These are phyloP conservation scores for bread wheat (Triticum aestivum) DNA, from an alignment of 176 grass and related monocot species.

Conservation along the genomic window DNA sequence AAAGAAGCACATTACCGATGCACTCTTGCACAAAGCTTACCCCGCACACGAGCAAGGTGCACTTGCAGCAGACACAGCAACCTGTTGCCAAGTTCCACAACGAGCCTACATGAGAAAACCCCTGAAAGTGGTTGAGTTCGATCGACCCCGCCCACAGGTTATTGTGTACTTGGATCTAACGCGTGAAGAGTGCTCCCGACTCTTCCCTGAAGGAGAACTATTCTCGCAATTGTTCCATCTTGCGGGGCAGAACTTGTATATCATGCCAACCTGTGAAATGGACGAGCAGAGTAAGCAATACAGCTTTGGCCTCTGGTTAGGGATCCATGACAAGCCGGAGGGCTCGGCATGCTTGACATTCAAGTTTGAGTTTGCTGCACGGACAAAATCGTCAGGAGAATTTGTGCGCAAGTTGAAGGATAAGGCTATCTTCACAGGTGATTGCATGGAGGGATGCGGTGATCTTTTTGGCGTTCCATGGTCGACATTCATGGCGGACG, in stretches of 20 bases:
- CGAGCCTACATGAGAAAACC: slow-evolving; percentile 72
- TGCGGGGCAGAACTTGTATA: slow-evolving; percentile 71
- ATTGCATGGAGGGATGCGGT: slow-evolving; percentile 56
- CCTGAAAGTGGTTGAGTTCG: slow-evolving; percentile 80
- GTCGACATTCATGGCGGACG: slow-evolving; percentile 65
- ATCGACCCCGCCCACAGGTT: slow-evolving; percentile 54
- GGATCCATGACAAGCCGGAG: background rate
- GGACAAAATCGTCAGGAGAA: slow-evolving; percentile 47
- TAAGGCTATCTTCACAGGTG: slow-evolving; percentile 45
- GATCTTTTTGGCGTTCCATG: slow-evolving; percentile 82
- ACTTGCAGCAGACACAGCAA: slow-evolving; percentile 40
- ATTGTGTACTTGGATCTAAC: slow-evolving; percentile 77
- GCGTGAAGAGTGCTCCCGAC: slow-evolving; percentile 61
- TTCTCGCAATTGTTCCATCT: slow-evolving; percentile 73
- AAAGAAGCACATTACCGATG: slow-evolving; percentile 62
- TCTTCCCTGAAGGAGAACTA: slow-evolving; percentile 64
- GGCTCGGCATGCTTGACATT: slow-evolving; percentile 8
- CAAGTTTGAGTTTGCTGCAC: slow-evolving; percentile 75
- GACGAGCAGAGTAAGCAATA: slow-evolving; percentile 51
- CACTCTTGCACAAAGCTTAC: slow-evolving; percentile 68
- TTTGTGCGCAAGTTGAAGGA: slow-evolving; percentile 56
- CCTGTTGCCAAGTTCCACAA: slow-evolving; percentile 43
- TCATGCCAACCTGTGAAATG: slow-evolving; percentile 67
- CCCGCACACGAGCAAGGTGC: slow-evolving; percentile 50
- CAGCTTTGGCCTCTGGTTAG: slow-evolving; percentile 75